Base-by-base conservation (phyloP, 108 stramenopile species). In the Nitzschia inconspicua region DNA sequence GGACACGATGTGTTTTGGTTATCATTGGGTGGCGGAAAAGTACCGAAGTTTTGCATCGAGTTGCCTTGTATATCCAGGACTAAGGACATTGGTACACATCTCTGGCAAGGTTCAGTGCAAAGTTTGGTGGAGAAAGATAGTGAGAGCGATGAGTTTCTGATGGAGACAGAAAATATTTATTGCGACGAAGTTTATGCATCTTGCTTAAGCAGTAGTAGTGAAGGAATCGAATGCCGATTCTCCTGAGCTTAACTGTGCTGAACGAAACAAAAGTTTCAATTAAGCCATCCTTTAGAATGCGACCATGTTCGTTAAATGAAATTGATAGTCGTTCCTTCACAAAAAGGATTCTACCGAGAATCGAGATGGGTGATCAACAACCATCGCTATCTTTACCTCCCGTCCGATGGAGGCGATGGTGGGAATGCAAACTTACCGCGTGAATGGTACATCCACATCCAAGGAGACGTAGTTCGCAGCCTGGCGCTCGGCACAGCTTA, bases 391-490 rank as follows among this genome's bases (percentile, higher is more conserved):
- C n/a, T n/a, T n/a, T n/a, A n/a, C n/a, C n/a, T n/a, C n/a, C n/a
- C n/a, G n/a, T n/a, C n/a, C n/a, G n/a, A n/a, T n/a, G n/a, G n/a
- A 41, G 7, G 25, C 25, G 22, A 37, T 18, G 10, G 7, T 40
- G 47, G 32, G 25, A 52, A 42, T 30, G 22, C 23, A 19, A 49
- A 77, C 86, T 75, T 52, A 84, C 83, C 65, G 83, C 76, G 72
- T 88, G 83, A 26, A 88, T 60, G 10, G 63, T 50, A 35, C 86
- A 88, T 35, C 82, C 80, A 50, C 86, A 88, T 20, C 67, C 72
- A n/a, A 63, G n/a, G 4, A 87, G 37, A 29, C 70, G 75, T 29
- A 88, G 27, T 30, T 88, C 86, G 26, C 68, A 62, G 6, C 72
- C 73, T 18, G 60, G 39, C 24, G 60, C 42, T 3, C 52, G 51